phyloP scores from a whole-genome alignment of 129 eudicot species.

The Flaveria robusta region DNA sequence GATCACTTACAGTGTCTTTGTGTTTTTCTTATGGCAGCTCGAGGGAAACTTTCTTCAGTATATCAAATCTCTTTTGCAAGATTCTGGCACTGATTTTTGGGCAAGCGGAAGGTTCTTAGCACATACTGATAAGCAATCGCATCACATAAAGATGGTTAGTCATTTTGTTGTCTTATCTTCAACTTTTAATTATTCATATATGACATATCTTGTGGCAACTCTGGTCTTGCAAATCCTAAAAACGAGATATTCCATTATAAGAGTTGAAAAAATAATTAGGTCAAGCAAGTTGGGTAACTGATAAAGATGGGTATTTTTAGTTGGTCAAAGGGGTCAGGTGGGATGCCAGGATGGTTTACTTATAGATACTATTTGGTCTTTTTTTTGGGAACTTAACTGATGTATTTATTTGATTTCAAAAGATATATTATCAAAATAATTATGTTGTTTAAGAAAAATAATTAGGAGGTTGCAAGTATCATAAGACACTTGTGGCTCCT shows the following conservation, averaged over 20 bases:
- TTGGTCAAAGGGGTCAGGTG: not conserved
- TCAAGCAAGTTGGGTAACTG: not conserved
- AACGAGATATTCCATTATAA: not conserved
- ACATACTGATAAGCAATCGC: conserved; percentile 65
- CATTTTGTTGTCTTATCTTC: not conserved
- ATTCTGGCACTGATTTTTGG: conserved; percentile 64
- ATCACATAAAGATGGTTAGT: conserved; percentile 66
- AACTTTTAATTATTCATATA: not conserved
- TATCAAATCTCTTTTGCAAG: conserved; percentile 53
- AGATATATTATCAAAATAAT: not conserved
- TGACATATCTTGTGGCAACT: not conserved
- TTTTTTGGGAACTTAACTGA: too few species aligned
- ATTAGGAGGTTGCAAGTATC: too few species aligned
- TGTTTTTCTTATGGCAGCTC: conserved; percentile 48
- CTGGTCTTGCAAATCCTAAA: not conserved
- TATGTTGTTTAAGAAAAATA: too few species aligned
- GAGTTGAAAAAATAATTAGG: not conserved
- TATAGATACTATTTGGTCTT: too few species aligned
- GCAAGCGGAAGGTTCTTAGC: conserved; percentile 68
- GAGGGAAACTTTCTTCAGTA: conserved; percentile 57
- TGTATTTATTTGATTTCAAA: not conserved
- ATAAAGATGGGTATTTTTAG: not conserved
- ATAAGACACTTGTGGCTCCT: too few species aligned
- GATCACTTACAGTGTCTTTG: conserved; percentile 25
- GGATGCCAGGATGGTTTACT: not conserved